Evolutionary conservation across 805 yeast species (phyloP).

Genomic region (Candida argentea): DNA sequence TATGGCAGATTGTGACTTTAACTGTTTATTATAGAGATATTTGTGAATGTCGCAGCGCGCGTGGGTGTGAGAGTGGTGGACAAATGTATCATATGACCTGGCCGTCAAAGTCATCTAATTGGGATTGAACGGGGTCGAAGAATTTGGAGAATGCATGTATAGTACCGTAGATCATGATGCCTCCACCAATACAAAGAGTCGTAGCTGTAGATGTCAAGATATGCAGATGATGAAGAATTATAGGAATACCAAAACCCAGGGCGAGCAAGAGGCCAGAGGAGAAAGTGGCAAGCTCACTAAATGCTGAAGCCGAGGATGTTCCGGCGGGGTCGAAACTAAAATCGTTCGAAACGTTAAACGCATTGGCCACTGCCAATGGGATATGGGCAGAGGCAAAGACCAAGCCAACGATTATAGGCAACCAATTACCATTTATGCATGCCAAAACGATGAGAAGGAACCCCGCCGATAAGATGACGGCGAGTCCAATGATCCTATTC

Average conservation of each 20-base stretch:
- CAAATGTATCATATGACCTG: too few relatives aligned
- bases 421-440: conserved; percentile 83
- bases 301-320: conserved; percentile 21
- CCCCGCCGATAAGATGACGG: conserved; percentile 78
- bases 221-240: conserved; percentile 65
- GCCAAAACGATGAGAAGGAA: conserved; percentile 81
- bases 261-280: conserved; percentile 66
- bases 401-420: conserved; percentile 62
- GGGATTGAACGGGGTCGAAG: conserved; percentile 52
- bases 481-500: conserved; percentile 66
- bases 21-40: too few relatives aligned
- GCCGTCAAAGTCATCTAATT: too few relatives aligned
- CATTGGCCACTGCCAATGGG: conserved; percentile 26
- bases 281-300: conserved; percentile 75
- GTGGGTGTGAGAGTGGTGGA: too few relatives aligned
- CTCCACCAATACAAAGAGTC: conserved; percentile 73
- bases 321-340: conserved; percentile 30
- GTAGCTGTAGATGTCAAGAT: conserved; percentile 63
- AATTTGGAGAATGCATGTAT: conserved; percentile 75
- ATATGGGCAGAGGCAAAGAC: conserved; percentile 32
- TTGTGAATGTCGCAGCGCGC: too few relatives aligned
- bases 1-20: too few relatives aligned
- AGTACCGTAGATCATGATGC: conserved; percentile 72
- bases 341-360: conserved; percentile 22
- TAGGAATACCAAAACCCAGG: conserved; percentile 65